Base-by-base conservation (phyloP, 2,329 filamentous ascomycete species). In the Cyphellophora attinorum region DNA sequence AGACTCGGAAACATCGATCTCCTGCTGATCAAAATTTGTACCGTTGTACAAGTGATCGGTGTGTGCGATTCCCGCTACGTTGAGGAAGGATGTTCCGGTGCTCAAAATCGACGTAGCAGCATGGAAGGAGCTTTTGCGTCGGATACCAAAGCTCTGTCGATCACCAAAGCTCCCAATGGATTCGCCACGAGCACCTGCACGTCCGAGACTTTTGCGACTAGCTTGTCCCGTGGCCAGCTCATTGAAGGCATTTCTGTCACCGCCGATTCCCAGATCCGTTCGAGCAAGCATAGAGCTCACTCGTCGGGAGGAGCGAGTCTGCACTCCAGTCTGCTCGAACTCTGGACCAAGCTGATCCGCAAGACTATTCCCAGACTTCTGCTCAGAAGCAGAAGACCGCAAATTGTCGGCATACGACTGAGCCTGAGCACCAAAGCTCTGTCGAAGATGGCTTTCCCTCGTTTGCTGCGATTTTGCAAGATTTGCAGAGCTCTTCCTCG, bases 241-340 rank as follows among this genome's bases (percentile, higher is more conserved):
- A 17, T 78, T 72, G 52, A 93, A 93, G n/a, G 79, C 72, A 1
- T 79, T 70, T 49, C 83, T 73, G 47, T 93, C 86, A 45, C 89
- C 83, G 11, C 81, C 91, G 6, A 84, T 80, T 1, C 85, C 89
- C 13, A 95, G 65, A 53, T 95, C 89, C 19, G 84, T 82, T 50
- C 89, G 73, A 11, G 88, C 88, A 34, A 95, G 68, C 60, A 94
- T 73, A 11, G 89, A 96, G 62, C 91, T 98, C 16, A 96, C 81
- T 33, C 91, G 76, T 28, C 91, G 76, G n/a, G 74, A 76, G 28
- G 74, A 70, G 43, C 70, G 71, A n/a, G 59, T 59, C 12, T 70
- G 68, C 30, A 70, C 67, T 17, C 70, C 66, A 19, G 70, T 63
- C 36, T 68, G 61, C 14, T 60, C 65, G 39, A 71, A 67, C 37